A percentile compares a stretch with the other conserved stretches of the same genome.
Conservation (phyloP, 768 basidiomycete species). For the Boletus coccyginus region DNA sequence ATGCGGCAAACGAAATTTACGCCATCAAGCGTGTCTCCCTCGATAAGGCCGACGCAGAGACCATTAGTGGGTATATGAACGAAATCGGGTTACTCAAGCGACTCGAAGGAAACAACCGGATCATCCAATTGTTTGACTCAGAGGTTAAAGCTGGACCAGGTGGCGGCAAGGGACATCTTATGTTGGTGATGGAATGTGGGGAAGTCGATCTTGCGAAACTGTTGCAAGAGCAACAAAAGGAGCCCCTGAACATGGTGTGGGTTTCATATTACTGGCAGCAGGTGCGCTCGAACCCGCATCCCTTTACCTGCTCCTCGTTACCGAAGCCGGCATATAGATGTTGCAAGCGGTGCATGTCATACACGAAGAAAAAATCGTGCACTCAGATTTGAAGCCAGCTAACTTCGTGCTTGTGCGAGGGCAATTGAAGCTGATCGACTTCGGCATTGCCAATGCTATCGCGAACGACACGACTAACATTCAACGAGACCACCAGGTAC, state of each 20-base stretch:
- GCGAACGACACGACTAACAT: slow-evolving; percentile 99
- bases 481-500: slow-evolving; percentile 90
- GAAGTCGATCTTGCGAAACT: slow-evolving; percentile 89
- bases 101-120: slow-evolving; percentile 90
- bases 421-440: slow-evolving; percentile 95
- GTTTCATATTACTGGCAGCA: slow-evolving; percentile 97
- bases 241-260: slow-evolving; percentile 90
- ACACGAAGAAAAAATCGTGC: slow-evolving; percentile 97
- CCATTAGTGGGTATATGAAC: slow-evolving; percentile 91
- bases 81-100: slow-evolving; percentile 92
- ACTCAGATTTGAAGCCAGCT: slow-evolving; percentile 97
- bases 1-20: slow-evolving; percentile 69
- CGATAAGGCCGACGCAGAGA: slow-evolving; percentile 85
- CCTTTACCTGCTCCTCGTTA: background rate
- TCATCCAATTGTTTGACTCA: slow-evolving; percentile 88
- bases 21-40: slow-evolving; percentile 92
- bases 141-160: slow-evolving; percentile 69
- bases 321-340: slow-evolving; percentile 58
- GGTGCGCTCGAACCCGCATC: slow-evolving; percentile 42
- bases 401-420: slow-evolving; percentile 97
- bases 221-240: slow-evolving; percentile 79
- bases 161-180: slow-evolving; percentile 68
- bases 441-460: slow-evolving; percentile 99
- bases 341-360: slow-evolving; percentile 97
- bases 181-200: slow-evolving; percentile 96